A percentile compares a stretch with the other conserved stretches of the same genome.
Evolutionary conservation across 2,329 filamentous ascomycete genomes (phyloP).

Genomic region (Claviceps humidiphila): DNA sequence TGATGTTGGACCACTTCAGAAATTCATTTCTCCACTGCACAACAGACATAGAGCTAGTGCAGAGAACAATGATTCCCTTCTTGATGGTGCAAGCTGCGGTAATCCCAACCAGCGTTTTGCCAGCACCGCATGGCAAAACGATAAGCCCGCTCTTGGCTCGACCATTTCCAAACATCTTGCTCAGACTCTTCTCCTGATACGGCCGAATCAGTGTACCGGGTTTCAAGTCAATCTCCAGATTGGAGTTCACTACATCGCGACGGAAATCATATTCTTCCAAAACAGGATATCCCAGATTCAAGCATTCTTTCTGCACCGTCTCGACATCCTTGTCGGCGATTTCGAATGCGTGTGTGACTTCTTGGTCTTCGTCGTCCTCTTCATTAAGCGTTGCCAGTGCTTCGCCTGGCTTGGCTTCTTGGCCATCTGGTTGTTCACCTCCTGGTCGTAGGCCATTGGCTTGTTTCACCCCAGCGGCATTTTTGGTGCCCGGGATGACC

Average conservation of each 20-base stretch:
- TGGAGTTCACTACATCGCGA: slow-evolving; percentile 79
- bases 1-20: slow-evolving; percentile 92
- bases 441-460: slow-evolving; percentile 30
- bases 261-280: slow-evolving; percentile 96
- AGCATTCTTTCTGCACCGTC: slow-evolving; percentile 75
- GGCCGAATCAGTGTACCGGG: slow-evolving; percentile 81
- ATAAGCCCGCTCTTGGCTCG: slow-evolving; percentile 96
- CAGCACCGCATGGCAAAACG: slow-evolving; percentile 87
- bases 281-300: slow-evolving; percentile 74
- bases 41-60: slow-evolving; percentile 95
- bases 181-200: slow-evolving; percentile 94
- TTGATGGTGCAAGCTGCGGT: slow-evolving; percentile 96
- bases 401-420: slow-evolving; percentile 46
- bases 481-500: slow-evolving; percentile 88
- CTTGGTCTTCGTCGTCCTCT: slow-evolving; percentile 77
- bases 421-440: slow-evolving; percentile 29
- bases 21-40: slow-evolving; percentile 96
- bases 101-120: slow-evolving; percentile 96
- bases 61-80: slow-evolving; percentile 89
- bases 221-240: slow-evolving; percentile 83
- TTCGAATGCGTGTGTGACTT: slow-evolving; percentile 86
- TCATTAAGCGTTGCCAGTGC: slow-evolving; percentile 66
- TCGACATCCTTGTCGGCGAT: slow-evolving; percentile 75
- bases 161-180: slow-evolving; percentile 99
- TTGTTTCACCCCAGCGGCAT: slow-evolving; percentile 78